Evolutionary conservation across 2,329 filamentous ascomycete species (phyloP), one percentile per base, ranked within the genome.

Genomic region (Colletotrichum sp.): DNA sequence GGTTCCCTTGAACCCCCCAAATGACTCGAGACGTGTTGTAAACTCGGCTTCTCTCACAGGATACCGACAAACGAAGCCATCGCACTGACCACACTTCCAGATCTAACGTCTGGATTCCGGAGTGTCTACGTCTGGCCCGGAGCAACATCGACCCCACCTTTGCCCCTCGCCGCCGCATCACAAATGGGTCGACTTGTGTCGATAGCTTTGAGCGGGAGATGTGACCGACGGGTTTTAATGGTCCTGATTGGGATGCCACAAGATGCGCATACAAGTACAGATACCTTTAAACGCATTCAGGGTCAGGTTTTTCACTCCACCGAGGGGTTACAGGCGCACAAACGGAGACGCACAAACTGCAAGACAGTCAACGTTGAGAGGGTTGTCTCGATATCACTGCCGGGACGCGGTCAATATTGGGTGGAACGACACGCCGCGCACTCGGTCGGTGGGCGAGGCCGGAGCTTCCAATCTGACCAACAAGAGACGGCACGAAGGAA

Each of bases 21-120:
- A 72, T 75, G 68, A 72, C 72, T 75, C 70, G 70, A 68, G 57
- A 30, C 21, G 71, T 59, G 64, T 75, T 73, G 73, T 73, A 75
- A 73, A 75, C 70, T 52, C 28, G 71, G 32, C 48, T 71, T 63
- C 43, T 64, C 64, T 73, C 60, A 75, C 70, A 75, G 73, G 73
- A 75, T 73, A 73, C 73, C 64, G 73, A 75, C 34, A 52, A 75
- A 70, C 57, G 64, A 75, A 30, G 59, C 70, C 48, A 69, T 75
- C 64, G 64, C 70, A 75, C 57, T 73, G 57, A 59, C 69, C 69
- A 68, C n/a, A 12, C 24, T 43, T 21, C 24, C 30, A 69, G 69
- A 75, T 57, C 64, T 61, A 24, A 64, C 57, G 55, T 75, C 43
- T 43, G 32, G 55, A 61, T 26, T 69, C 67, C 52, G 28, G 59